phyloP scores from a whole-genome alignment of 1,284 basidiomycete genomes.

The Lentinus polychrous region DNA sequence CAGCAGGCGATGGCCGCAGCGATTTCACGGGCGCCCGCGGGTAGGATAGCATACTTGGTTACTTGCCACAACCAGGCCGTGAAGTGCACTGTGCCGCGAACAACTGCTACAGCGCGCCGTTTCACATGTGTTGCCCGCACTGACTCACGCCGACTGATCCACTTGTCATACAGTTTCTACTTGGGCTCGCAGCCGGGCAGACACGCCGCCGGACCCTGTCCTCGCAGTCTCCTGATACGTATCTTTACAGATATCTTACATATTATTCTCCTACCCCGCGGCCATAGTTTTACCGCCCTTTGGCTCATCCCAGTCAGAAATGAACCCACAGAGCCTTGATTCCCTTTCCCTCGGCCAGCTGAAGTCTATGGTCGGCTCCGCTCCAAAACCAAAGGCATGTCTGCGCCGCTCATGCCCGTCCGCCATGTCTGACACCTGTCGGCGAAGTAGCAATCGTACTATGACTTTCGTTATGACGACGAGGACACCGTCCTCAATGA shows the following conservation, averaged over 20 bases:
- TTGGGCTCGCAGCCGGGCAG: too few species aligned
- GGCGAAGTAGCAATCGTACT: conserved; percentile 66
- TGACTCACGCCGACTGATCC: not conserved
- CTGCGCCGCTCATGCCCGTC: conserved; percentile 3
- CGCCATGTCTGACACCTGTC: conserved; percentile 11
- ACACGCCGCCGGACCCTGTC: too few species aligned
- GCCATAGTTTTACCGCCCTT: conserved; percentile 24
- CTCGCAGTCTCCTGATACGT: too few species aligned
- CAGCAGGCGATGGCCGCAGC: not conserved
- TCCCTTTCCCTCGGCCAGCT: conserved; percentile 81
- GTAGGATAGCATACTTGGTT: too few species aligned
- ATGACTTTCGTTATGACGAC: conserved; percentile 91
- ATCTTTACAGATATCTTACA: not conserved
- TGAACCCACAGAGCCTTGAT: conserved; percentile 33
- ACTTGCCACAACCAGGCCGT: too few species aligned
- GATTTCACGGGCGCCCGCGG: too few species aligned
- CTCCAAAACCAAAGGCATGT: conserved; percentile 70
- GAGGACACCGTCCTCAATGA: conserved; percentile 94
- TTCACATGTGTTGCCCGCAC: not conserved
- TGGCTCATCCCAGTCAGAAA: conserved; percentile 15
- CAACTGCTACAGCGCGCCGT: not conserved
- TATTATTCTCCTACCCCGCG: not conserved
- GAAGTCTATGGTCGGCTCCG: conserved; percentile 63
- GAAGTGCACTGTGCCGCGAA: too few species aligned
- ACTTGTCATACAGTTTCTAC: not conserved